Evolutionary conservation across 805 yeast species (phyloP), one percentile per base, ranked within the genome.

Genomic region (Barnettozyma salicaria): DNA sequence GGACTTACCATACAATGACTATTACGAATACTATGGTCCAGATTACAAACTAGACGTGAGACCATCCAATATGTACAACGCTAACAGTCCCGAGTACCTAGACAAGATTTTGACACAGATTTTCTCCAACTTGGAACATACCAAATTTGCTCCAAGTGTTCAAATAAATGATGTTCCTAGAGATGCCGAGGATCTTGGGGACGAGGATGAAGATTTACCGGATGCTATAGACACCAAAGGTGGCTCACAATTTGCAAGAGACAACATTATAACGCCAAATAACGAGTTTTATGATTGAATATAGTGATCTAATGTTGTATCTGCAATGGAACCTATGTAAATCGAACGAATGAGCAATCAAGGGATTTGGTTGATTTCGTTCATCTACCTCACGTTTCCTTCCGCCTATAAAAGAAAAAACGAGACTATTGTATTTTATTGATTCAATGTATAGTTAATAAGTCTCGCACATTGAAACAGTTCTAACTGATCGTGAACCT

Each of bases 111-210:
- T 40, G 16, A 32, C 25, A 9, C 43, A 40, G 29, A 36, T 40
- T 7, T 40, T 36, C 16, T 23, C 29, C 12, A 40, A 85, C 53
- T 67, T 92, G 37, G 96, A 92, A 48, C 76, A 81, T 52, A 76
- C 90, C 24, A 72, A 78, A 49, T 76, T 76, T 34, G 97, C 97
- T 0, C 98, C 98, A 10, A 80, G 94, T 48, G 97, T 92, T 7
- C 82, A 85, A 47, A 87, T 89, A 95, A 79, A 72, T 43, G 90
- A 85, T 44, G 75, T 86, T 7, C 97, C 97, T 3, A 96, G 96
- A 1, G 69, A 64, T 36, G 54, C 54, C 25, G 48, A 36, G 17
- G 53, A 50, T 26, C 27, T 53, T 16, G 45, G 51, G 2, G 40
- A 47, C 33, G 61, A 63, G 18, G 88, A 81, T 50, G 55, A 59